Evolutionary conservation across 805 yeast genomes (phyloP).

Genomic region (Nakazawaea ishiwadae): DNA sequence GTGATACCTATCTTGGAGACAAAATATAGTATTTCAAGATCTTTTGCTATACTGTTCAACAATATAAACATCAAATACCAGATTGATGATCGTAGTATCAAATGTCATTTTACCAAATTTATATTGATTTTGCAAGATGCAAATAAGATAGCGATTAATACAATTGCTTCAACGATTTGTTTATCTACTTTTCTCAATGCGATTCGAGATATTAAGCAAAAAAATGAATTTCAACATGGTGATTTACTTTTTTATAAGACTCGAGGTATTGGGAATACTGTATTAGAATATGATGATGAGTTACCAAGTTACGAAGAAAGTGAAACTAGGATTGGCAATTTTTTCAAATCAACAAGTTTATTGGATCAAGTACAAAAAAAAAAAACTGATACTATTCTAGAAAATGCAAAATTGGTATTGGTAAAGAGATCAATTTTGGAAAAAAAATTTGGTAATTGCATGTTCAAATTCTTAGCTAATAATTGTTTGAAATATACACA

Average conservation of each 20-base stretch:
- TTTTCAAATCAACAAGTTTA: not conserved
- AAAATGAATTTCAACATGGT: too few relatives aligned
- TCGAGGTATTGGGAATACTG: not conserved
- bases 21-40: not conserved
- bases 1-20: not conserved
- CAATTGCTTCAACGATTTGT: not conserved
- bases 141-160: not conserved
- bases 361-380: not conserved
- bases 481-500: conserved; percentile 2
- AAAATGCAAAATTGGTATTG: not conserved
- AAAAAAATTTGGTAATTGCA: not conserved
- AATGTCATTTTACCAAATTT: too few relatives aligned
- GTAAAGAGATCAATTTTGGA: not conserved
- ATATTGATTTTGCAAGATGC: not conserved
- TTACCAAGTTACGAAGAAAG: not conserved
- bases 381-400: not conserved
- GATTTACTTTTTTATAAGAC: not conserved
- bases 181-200: not conserved
- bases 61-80: too few relatives aligned
- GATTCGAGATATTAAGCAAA: not conserved
- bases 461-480: not conserved
- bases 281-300: not conserved
- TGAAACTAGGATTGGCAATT: not conserved
- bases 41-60: not conserved
- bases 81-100: too few relatives aligned